These are phyloP conservation scores for Talaromyces atroroseus DNA, from an alignment of 2,329 filamentous ascomycete genomes.

Conservation along the genomic window DNA sequence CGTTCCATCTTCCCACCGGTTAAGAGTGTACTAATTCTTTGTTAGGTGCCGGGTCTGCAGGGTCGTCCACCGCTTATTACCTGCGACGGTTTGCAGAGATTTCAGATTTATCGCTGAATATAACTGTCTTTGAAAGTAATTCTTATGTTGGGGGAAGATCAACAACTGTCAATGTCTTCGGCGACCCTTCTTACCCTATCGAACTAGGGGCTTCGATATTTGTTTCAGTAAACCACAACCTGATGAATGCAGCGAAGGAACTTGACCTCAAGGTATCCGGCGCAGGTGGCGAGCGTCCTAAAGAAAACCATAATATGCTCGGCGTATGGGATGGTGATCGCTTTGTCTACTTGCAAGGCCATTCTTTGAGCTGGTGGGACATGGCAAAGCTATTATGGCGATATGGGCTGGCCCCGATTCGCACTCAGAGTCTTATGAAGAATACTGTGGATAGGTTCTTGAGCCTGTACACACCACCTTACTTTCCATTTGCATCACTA, in stretches of 20 bases:
- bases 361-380: conserved; percentile 70
- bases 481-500: conserved; percentile 79
- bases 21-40: neutral
- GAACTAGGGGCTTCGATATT: conserved; percentile 94
- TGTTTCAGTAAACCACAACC: conserved; percentile 74
- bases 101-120: conserved; percentile 59
- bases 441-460: conserved; percentile 66
- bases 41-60: conserved; percentile 80
- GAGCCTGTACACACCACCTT: conserved; percentile 70
- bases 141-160: conserved; percentile 76
- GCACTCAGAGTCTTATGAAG: conserved; percentile 67
- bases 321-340: conserved; percentile 78
- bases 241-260: conserved; percentile 64
- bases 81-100: conserved; percentile 64
- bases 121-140: conserved; percentile 82
- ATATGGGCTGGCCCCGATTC: conserved; percentile 74
- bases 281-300: conserved; percentile 43
- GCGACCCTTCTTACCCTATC: conserved; percentile 61
- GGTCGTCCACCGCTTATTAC: conserved; percentile 80
- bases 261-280: conserved; percentile 63
- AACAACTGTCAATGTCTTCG: conserved; percentile 74
- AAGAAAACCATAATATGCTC: conserved; percentile 48
- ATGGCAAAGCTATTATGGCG: conserved; percentile 73
- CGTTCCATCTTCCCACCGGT: neutral
- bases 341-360: conserved; percentile 64